phyloP scores from a whole-genome alignment of 495 filamentous ascomycete species.

The Neurospora tetraspora region DNA sequence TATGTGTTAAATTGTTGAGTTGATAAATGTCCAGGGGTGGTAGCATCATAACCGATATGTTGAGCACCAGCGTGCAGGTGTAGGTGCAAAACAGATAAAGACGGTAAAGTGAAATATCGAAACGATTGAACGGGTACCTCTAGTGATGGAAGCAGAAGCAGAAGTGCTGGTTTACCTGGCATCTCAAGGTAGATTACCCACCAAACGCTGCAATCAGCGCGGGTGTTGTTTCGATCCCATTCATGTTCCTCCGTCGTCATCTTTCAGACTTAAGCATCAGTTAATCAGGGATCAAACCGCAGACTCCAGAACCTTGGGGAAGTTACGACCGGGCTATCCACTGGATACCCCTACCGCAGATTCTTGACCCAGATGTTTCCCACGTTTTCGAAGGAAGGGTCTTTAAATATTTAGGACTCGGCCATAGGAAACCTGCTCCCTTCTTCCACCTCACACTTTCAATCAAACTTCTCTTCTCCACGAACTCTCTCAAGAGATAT shows the following conservation, averaged over 20 bases:
- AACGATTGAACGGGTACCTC: not conserved
- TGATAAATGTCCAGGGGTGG: no score
- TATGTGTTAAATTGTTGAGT: not conserved
- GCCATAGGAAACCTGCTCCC: not conserved
- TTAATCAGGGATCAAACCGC: not conserved
- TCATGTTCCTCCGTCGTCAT: not conserved
- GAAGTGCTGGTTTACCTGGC: not conserved
- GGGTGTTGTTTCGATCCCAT: not conserved
- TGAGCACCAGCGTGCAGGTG: not conserved
- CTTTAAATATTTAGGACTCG: not conserved
- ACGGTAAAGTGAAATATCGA: not conserved
- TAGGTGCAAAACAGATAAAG: not conserved
- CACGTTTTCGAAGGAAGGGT: not conserved
- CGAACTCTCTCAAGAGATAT: not conserved
- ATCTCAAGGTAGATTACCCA: not conserved
- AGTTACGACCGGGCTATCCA: not conserved
- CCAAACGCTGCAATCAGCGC: not conserved
- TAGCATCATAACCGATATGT: no score
- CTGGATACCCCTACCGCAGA: not conserved
- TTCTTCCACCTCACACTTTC: not conserved
- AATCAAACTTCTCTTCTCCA: not conserved
- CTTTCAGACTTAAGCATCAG: not conserved
- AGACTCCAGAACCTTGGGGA: not conserved
- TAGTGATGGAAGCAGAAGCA: not conserved
- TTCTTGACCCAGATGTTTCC: not conserved